Conservation (phyloP, 306 rosid species). For the Vigna angularis region DNA sequence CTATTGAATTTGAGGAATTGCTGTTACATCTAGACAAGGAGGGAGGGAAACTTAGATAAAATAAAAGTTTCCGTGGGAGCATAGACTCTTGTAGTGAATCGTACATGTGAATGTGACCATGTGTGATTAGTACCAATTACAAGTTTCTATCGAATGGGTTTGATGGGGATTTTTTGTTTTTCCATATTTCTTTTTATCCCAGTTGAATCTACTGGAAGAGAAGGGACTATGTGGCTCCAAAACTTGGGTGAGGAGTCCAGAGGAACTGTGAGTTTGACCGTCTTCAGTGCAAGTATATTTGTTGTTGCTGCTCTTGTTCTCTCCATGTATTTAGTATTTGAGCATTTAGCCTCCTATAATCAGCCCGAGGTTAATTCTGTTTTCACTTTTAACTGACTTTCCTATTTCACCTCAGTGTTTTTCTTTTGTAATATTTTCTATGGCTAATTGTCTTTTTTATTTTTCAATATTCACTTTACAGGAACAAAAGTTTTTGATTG, state of each 20-base stretch:
- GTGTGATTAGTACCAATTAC: constrained; percentile 6
- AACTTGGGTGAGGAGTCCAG: constrained; percentile 58
- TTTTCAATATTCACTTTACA: constrained; percentile 47
- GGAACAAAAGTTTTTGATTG: constrained; percentile 99
- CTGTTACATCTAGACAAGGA: constrained; percentile 21
- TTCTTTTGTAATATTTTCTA: constrained; percentile 4
- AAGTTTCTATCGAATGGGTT: constrained; percentile 61
- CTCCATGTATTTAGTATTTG: constrained; percentile 85
- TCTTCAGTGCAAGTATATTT: constrained; percentile 84
- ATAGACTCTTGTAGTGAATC: constrained; percentile 17
- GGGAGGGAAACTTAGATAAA: constrained; percentile 15
- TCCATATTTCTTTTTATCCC: constrained; percentile 56
- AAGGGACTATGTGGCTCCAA: constrained; percentile 62
- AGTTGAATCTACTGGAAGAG: constrained; percentile 74
- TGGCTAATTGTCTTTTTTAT: neutral
- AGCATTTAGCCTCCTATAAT: constrained; percentile 92
- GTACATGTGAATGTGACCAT: constrained; percentile 30
- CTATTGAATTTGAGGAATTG: constrained; percentile 30
- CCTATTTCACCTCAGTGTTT: constrained; percentile 6
- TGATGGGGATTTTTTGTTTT: constrained; percentile 60
- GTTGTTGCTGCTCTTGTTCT: constrained; percentile 83
- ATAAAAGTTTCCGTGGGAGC: constrained; percentile 20
- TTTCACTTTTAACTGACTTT: constrained; percentile 19
- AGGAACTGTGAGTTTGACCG: constrained; percentile 75
- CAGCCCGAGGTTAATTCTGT: constrained; percentile 85